These are phyloP conservation scores for Graphilbum sp. DNA, from an alignment of 2,329 filamentous ascomycete species.

Conservation along the genomic window DNA sequence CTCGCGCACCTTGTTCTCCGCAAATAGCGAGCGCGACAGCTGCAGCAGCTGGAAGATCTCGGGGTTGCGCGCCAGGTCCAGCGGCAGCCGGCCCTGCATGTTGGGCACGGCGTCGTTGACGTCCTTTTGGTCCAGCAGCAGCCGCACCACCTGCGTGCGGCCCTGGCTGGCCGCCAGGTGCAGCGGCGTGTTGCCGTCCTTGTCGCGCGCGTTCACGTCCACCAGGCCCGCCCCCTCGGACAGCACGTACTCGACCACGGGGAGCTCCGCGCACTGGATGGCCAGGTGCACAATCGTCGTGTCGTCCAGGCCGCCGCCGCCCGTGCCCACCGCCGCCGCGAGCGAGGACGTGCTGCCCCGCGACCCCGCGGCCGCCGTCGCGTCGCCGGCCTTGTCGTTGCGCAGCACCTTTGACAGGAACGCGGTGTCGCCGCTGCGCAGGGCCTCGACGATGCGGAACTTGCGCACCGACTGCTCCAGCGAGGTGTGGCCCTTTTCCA, in stretches of 20 bases:
- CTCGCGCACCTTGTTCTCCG: slow-evolving; percentile 70
- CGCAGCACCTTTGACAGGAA: slow-evolving; percentile 77
- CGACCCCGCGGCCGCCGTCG: slow-evolving; percentile 23
- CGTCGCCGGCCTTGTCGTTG: slow-evolving; percentile 22
- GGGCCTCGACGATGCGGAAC: slow-evolving; percentile 84
- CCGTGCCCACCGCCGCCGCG: slow-evolving; percentile 22
- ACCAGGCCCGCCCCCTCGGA: slow-evolving; percentile 51
- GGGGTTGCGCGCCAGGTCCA: slow-evolving; percentile 79
- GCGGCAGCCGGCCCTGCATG: slow-evolving; percentile 64
- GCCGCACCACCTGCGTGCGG: slow-evolving; percentile 60
- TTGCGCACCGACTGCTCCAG: slow-evolving; percentile 91
- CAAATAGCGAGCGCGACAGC: slow-evolving; percentile 73
- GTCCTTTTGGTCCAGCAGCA: slow-evolving; percentile 64
- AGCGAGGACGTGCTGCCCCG: slow-evolving; percentile 39
- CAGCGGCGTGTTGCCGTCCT: slow-evolving; percentile 85
- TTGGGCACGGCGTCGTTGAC: slow-evolving; percentile 86
- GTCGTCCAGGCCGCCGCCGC: slow-evolving; percentile 45
- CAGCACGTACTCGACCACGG: slow-evolving; percentile 88
- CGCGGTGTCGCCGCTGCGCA: slow-evolving; percentile 78
- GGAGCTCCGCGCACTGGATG: slow-evolving; percentile 84
- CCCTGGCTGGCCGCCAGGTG: slow-evolving; percentile 78
- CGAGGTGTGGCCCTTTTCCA: slow-evolving; percentile 20
- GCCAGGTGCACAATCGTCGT: slow-evolving; percentile 86
- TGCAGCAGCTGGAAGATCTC: slow-evolving; percentile 95
- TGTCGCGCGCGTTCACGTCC: slow-evolving; percentile 80